phyloP scores from a whole-genome alignment of 1,284 basidiomycete species.

The Mycosarcoma maydis region DNA sequence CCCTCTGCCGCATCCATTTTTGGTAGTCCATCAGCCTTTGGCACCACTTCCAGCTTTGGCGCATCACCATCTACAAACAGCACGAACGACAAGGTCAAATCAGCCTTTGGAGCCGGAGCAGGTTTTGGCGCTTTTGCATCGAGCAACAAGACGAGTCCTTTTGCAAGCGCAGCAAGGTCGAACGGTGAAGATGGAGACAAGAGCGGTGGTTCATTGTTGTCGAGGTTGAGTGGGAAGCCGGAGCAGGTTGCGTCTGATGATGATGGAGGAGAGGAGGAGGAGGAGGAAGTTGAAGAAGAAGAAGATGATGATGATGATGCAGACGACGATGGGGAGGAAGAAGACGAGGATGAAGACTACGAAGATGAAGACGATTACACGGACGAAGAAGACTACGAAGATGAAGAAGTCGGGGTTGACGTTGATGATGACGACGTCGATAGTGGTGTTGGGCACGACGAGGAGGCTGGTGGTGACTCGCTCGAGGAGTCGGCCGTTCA shows the following conservation, averaged over 20 bases:
- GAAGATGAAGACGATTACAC: conserved; percentile 32
- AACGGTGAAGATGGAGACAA: conserved; percentile 6
- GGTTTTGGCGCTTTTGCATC: conserved; percentile 26
- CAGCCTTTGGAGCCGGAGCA: conserved; percentile 10
- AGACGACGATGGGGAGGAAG: conserved; percentile 61
- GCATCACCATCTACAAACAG: conserved; percentile 3
- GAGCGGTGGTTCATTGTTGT: conserved; percentile 13
- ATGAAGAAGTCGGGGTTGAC: conserved; percentile 57
- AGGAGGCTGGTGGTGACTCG: conserved; percentile 21
- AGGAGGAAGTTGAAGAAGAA: conserved; percentile 68
- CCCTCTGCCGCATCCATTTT: background rate
- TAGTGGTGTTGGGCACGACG: conserved; percentile 48
- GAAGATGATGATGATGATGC: conserved; percentile 73
- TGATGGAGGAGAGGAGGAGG: conserved; percentile 67
- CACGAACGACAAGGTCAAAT: conserved; percentile 3
- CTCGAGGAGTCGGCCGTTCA: conserved; percentile 30
- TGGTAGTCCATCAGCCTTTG: conserved; percentile 12
- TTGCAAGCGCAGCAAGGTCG: conserved; percentile 9
- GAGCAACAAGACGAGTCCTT: conserved; percentile 15
- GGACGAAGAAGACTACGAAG: conserved; percentile 48
- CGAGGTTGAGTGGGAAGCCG: conserved; percentile 12
- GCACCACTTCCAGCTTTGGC: background rate
- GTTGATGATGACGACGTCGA: conserved; percentile 28
- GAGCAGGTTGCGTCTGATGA: conserved; percentile 72
- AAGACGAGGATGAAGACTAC: conserved; percentile 41